phyloP scores from a whole-genome alignment of 306 rosid genomes.

The Hippophae rhamnoides region DNA sequence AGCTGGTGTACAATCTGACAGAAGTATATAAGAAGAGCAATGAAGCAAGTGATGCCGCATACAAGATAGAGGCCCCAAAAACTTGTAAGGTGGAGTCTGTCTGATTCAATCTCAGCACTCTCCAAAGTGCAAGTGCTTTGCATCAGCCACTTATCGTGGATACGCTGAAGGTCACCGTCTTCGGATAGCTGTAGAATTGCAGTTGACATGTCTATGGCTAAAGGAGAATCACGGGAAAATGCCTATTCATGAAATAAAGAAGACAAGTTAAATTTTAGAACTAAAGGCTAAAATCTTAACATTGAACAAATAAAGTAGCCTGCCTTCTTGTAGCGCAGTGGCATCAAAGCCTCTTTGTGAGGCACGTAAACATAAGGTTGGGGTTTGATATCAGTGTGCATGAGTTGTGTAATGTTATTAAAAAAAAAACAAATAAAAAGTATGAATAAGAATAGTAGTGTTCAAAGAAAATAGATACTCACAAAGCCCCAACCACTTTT shows the following conservation, averaged over 20 bases:
- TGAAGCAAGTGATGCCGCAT: constrained; percentile 17
- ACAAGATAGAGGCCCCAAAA: constrained; percentile 24
- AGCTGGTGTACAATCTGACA: constrained; percentile 6
- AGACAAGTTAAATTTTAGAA: not conserved
- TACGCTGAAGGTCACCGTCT: constrained; percentile 20
- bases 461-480: constrained; percentile 20
- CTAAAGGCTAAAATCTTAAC: not conserved
- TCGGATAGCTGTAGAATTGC: constrained; percentile 20
- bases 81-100: constrained; percentile 21
- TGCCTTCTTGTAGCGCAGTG: too few species aligned
- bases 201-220: constrained; percentile 34
- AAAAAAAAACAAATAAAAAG: not conserved
- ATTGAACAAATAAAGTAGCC: not conserved
- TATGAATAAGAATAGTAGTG: too few species aligned
- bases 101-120: constrained; percentile 17
- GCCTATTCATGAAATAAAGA: constrained; percentile 24
- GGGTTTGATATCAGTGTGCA: not conserved
- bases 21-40: constrained; percentile 15
- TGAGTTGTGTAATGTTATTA: not conserved
- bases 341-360: too few species aligned
- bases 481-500: constrained; percentile 77
- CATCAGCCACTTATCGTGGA: constrained; percentile 28
- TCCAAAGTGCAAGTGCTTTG: constrained; percentile 23
- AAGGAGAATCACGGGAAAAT: constrained; percentile 62
- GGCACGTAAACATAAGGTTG: too few species aligned